A percentile compares a stretch with the other conserved stretches of the same genome.
phyloP scores from a whole-genome alignment of 768 basidiomycete genomes.

The Russula griseocarnosa region DNA sequence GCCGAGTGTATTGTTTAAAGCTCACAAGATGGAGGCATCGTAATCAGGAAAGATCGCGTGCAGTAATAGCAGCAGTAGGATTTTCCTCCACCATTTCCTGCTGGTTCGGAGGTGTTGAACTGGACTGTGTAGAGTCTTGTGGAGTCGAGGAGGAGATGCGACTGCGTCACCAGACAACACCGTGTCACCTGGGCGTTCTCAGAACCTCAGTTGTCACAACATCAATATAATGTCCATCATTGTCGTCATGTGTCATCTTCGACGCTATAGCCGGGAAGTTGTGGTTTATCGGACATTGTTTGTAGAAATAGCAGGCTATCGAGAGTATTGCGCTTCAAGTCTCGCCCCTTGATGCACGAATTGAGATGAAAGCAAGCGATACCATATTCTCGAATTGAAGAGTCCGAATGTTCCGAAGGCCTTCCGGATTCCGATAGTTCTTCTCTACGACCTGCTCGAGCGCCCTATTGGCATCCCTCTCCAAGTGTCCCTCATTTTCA shows the following conservation, averaged over 20 bases:
- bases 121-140: not conserved
- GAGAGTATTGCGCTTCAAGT: not conserved
- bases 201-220: not conserved
- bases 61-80: not conserved
- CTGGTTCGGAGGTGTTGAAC: not conserved
- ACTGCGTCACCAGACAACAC: not conserved
- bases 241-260: conserved; percentile 15
- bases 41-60: conserved; percentile 29
- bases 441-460: no score
- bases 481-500: no score
- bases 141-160: not conserved
- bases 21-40: conserved; percentile 27
- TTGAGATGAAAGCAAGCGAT: no score
- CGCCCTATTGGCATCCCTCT: no score
- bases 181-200: not conserved
- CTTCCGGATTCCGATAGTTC: no score
- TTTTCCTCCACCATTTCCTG: not conserved
- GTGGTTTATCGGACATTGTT: conserved; percentile 9
- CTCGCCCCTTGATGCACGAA: no score
- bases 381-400: no score
- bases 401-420: no score
- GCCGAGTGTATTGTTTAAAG: no score
- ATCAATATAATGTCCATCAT: not conserved
- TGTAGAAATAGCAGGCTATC: not conserved
- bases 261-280: conserved; percentile 17